These are phyloP conservation scores for Oryza brachyantha DNA, from an alignment of 176 grass and related monocot species.

Conservation along the genomic window DNA sequence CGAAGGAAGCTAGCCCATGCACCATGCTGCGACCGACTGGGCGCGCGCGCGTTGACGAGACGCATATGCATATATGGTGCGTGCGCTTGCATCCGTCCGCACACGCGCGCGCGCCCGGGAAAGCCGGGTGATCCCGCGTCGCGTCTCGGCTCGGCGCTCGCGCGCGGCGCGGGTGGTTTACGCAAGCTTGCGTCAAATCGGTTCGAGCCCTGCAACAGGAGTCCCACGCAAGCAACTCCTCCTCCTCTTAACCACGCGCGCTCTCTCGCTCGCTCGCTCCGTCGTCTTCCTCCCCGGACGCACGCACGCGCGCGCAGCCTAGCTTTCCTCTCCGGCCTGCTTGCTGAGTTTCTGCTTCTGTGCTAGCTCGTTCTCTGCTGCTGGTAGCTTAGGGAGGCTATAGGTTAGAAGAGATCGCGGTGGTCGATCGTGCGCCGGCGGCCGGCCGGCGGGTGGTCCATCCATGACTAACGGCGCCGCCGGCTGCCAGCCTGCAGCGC, in stretches of 20 bases:
- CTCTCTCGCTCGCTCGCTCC: neutral
- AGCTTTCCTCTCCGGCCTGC: neutral
- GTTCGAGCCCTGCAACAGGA: slow-evolving; percentile 47
- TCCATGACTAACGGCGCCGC: slow-evolving; percentile 32
- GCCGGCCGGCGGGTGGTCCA: slow-evolving; percentile 11
- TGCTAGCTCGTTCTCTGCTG: no score
- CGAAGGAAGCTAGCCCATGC: no score
- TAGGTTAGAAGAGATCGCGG: neutral
- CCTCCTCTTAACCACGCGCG: slow-evolving; percentile 41
- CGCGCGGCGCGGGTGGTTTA: slow-evolving; percentile 5
- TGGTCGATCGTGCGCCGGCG: neutral
- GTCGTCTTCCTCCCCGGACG: neutral
- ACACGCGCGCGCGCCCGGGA: neutral
- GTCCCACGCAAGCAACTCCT: slow-evolving; percentile 61
- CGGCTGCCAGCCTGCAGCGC: slow-evolving; percentile 5
- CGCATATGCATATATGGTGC: no score
- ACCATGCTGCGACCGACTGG: no score
- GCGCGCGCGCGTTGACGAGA: neutral
- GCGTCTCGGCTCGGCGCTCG: neutral
- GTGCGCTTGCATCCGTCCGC: neutral
- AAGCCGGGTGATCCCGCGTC: slow-evolving; percentile 5
- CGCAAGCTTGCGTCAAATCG: slow-evolving; percentile 21
- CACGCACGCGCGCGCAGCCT: neutral
- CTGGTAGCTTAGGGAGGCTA: neutral
- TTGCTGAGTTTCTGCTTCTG: neutral